Conservation (phyloP, 768 basidiomycete genomes). For the Boletus reticuloceps region DNA sequence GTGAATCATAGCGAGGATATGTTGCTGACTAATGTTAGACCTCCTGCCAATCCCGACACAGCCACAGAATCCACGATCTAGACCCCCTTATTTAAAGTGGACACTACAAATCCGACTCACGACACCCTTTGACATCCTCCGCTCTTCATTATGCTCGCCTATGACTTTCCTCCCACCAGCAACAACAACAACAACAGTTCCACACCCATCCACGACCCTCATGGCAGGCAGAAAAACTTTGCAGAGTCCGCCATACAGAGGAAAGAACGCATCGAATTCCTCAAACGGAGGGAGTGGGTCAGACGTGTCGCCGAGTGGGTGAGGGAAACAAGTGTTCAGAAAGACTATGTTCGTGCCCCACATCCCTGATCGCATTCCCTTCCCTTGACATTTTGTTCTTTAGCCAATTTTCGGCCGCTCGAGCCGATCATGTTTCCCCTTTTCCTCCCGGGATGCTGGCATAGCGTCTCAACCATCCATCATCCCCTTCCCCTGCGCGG, state of each 20-base stretch:
- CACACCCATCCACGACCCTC: conserved; percentile 37
- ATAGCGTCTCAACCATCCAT: conserved; percentile 10
- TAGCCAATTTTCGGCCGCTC: conserved; percentile 23
- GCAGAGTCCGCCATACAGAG: conserved; percentile 46
- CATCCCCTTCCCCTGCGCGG: conserved; percentile 25
- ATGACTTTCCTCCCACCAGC: conserved; percentile 10
- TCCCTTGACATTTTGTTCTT: neutral
- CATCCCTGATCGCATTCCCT: neutral
- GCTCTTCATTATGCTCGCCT: conserved; percentile 19
- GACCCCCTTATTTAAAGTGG: conserved; percentile 8
- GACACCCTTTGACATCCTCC: conserved; percentile 5
- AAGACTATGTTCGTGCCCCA: conserved; percentile 18
- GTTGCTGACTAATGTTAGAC: conserved; percentile 23
- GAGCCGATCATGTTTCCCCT: conserved; percentile 4
- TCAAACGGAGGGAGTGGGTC: conserved; percentile 46
- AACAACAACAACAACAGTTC: conserved; percentile 20
- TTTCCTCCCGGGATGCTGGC: conserved; percentile 8
- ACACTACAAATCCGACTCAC: conserved; percentile 19
- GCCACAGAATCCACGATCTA: conserved; percentile 24
- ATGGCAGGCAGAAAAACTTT: conserved; percentile 44
- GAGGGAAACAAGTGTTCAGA: conserved; percentile 28
- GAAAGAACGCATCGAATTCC: conserved; percentile 50
- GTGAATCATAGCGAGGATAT: neutral
- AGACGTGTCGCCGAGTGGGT: conserved; percentile 39
- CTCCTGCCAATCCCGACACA: conserved; percentile 19